These are phyloP conservation scores for Cladosporium oxysporum DNA, from an alignment of 2,329 filamentous ascomycete species.

Conservation along the genomic window DNA sequence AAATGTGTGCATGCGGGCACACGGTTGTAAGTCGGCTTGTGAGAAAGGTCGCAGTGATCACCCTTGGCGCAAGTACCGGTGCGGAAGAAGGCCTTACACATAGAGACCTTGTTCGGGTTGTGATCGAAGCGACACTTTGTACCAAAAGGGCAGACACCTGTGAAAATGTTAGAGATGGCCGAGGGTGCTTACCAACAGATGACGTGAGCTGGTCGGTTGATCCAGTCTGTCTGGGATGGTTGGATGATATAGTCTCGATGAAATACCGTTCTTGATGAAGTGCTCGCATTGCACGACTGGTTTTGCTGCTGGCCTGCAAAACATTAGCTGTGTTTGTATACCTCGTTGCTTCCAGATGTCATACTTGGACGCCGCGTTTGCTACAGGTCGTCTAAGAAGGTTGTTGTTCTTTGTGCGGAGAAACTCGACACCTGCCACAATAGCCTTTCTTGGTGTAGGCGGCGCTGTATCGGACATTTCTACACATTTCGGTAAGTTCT, in stretches of 20 bases:
- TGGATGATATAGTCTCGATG: slow-evolving; percentile 10
- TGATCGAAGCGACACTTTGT: slow-evolving; percentile 78
- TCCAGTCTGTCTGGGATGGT: slow-evolving; percentile 10
- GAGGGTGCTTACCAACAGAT: slow-evolving; percentile 26
- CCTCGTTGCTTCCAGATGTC: neutral
- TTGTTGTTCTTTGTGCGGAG: slow-evolving; percentile 86
- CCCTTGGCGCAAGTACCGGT: slow-evolving; percentile 77
- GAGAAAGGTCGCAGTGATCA: slow-evolving; percentile 84
- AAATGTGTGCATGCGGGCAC: slow-evolving; percentile 88
- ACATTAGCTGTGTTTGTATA: too few species aligned
- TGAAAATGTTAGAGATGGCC: slow-evolving; percentile 28
- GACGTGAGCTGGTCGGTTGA: slow-evolving; percentile 1
- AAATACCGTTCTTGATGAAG: slow-evolving; percentile 39
- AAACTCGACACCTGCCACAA: slow-evolving; percentile 77
- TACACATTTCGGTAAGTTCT: slow-evolving; percentile 24
- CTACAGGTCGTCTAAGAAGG: slow-evolving; percentile 60
- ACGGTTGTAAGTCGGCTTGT: slow-evolving; percentile 79
- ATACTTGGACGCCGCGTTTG: slow-evolving; percentile 17
- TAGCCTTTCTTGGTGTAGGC: slow-evolving; percentile 71
- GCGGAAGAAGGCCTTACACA: slow-evolving; percentile 84
- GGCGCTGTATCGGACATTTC: slow-evolving; percentile 28
- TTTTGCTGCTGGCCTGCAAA: slow-evolving; percentile 7
- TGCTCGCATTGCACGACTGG: slow-evolving; percentile 34
- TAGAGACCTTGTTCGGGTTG: slow-evolving; percentile 81
- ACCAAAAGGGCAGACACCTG: slow-evolving; percentile 84